Conservation (phyloP, 768 basidiomycete species). For the Trametopsis cervina region DNA sequence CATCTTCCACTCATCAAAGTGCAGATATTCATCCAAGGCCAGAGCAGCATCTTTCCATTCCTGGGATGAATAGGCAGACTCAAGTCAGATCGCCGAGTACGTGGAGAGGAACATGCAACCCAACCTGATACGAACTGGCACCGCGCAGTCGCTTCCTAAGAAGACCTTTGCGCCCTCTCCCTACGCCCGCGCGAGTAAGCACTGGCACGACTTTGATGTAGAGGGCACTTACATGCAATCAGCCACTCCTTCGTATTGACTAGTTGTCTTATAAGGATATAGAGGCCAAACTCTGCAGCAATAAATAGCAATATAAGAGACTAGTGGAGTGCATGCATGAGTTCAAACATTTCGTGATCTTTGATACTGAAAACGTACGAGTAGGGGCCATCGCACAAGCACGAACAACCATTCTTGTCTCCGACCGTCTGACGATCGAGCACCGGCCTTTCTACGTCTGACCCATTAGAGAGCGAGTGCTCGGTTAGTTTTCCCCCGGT, state of each 20-base stretch:
- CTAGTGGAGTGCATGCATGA: too few species aligned
- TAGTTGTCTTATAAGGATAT: conserved; percentile 82
- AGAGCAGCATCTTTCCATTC: conserved; percentile 87
- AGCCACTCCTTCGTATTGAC: conserved; percentile 95
- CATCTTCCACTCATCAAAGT: conserved; percentile 88
- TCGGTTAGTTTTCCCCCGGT: background rate
- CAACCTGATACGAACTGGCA: conserved; percentile 66
- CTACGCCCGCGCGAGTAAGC: too few species aligned
- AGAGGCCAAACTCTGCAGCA: conserved; percentile 74
- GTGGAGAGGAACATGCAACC: too few species aligned
- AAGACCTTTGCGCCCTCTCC: conserved; percentile 79
- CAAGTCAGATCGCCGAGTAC: too few species aligned
- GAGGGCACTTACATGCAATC: conserved; percentile 60
- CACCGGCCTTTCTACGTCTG: conserved; percentile 31
- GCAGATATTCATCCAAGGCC: conserved; percentile 72
- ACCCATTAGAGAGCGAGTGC: background rate
- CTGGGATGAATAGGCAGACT: conserved; percentile 30
- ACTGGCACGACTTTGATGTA: background rate
- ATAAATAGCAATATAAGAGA: conserved; percentile 81
- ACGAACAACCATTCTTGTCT: conserved; percentile 72
- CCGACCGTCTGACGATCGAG: conserved; percentile 28
- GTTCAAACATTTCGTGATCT: too few species aligned
- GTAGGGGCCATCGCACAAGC: conserved; percentile 78
- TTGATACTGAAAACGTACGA: conserved; percentile 63
- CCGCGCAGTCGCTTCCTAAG: conserved; percentile 70